Base-by-base conservation (phyloP, 345 rosid species). In the Eutrema japonicum region DNA sequence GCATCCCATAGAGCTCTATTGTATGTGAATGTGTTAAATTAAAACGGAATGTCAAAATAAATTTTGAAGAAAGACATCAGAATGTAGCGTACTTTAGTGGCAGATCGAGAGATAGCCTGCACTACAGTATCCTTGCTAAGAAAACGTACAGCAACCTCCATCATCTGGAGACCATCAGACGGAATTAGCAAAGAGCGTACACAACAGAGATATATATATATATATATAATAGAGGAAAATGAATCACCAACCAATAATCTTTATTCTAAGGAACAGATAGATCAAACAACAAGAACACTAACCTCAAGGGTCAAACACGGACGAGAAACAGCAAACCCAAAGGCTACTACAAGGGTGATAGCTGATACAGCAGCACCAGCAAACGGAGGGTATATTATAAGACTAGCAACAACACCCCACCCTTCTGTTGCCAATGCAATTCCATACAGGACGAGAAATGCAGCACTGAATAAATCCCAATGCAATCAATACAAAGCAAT, bases 281-380 rank as follows among this genome's bases (percentile, higher is more conserved):
- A 52, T 37, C 10, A 74, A 71, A 58, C 42, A 47, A 77, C 42
- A 37, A 79, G 60, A 37, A 49, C 16, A 67, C 84, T 60, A 50
- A 92, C 99, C 97, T 96, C 83, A 56, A 96, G 97, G 74, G 97
- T 90, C 78, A 96, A 82, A 81, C 99, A 96, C 8, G 99, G 96
- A 67, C 99, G 97, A 68, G 99, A 96, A 79, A 96, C 99, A 9
- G 99, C 99, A 79, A 96, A 96, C 16, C 99, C 99, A 68, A 96
- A 96, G 58, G 99, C 92, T 62, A 96, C 93, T 75, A 96, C 99
- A 69, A 96, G 97, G 64, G 97, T 89, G 73, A 92, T 81, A 49
- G 99, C 98, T 22, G 99, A 96, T 40, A 96, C 98, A 71, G 99
- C 96, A 79, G 99, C 98, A 77, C 99, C 99, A 76, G 98, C 98